phyloP scores from a whole-genome alignment of 1,284 basidiomycete genomes.

The Ceratobasidium sp. region DNA sequence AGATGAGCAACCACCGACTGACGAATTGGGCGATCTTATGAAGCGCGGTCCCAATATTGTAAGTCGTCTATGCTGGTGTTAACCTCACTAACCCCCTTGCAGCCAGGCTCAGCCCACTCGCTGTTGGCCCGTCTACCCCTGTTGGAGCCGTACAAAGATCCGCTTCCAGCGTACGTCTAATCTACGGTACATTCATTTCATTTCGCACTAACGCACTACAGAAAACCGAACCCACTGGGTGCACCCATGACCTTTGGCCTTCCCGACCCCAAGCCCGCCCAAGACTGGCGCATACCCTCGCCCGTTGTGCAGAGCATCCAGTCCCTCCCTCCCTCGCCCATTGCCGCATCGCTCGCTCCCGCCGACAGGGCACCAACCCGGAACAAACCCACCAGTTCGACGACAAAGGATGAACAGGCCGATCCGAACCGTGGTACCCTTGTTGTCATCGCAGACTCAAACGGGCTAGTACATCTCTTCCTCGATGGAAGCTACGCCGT shows the following conservation, averaged over 20 bases:
- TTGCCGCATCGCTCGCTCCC: slow-evolving; percentile 62
- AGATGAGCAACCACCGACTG: slow-evolving; percentile 51
- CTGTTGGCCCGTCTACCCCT: slow-evolving; percentile 69
- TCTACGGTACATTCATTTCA: not conserved
- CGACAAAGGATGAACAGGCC: slow-evolving; percentile 54
- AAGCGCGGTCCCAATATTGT: slow-evolving; percentile 69
- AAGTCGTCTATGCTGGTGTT: slow-evolving; percentile 46
- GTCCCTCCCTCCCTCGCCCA: slow-evolving; percentile 60
- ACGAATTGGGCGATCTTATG: slow-evolving; percentile 68
- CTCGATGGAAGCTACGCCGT: slow-evolving; percentile 81
- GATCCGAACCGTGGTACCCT: slow-evolving; percentile 67
- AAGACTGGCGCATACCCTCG: slow-evolving; percentile 56
- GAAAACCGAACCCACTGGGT: slow-evolving; percentile 29
- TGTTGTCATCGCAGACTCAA: slow-evolving; percentile 63
- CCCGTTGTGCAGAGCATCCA: slow-evolving; percentile 70
- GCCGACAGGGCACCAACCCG: slow-evolving; percentile 24
- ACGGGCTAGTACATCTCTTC: slow-evolving; percentile 65
- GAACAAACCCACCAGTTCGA: slow-evolving; percentile 46
- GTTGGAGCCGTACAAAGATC: slow-evolving; percentile 58
- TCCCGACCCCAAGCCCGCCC: slow-evolving; percentile 31
- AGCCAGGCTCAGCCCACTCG: slow-evolving; percentile 78
- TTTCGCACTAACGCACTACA: not conserved
- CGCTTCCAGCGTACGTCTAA: slow-evolving; percentile 13
- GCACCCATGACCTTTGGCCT: slow-evolving; percentile 34
- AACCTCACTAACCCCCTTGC: slow-evolving; percentile 1